A percentile compares a stretch with the other conserved stretches of the same genome.
Evolutionary conservation across 176 grass and related monocot species (phyloP).

Genomic region (Dendrocalamus sinicus): DNA sequence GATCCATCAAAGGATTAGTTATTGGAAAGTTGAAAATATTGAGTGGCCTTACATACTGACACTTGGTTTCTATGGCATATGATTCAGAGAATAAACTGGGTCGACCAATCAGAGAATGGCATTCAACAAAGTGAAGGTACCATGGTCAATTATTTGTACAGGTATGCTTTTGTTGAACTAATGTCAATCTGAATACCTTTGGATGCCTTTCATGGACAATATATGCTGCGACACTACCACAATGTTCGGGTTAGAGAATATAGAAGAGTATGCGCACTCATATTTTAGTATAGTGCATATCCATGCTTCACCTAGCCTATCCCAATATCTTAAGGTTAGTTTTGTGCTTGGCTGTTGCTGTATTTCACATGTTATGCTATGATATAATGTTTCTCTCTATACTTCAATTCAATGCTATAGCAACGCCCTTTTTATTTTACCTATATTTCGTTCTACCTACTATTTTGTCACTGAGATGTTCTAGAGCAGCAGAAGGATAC

Average conservation of each 20-base stretch:
- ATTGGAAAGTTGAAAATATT: not conserved
- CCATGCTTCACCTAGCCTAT: no score
- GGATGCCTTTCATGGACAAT: not conserved
- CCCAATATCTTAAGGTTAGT: no score
- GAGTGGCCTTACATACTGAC: not conserved
- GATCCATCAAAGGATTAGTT: not conserved
- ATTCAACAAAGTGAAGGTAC: conserved; percentile 94
- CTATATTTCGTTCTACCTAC: no score
- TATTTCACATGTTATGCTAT: no score
- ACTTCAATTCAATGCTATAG: no score
- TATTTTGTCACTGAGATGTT: no score
- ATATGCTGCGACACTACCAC: not conserved
- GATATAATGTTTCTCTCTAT: no score
- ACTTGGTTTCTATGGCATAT: conserved; percentile 51
- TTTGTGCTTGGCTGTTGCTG: no score
- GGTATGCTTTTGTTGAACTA: conserved; percentile 47
- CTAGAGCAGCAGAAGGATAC: no score
- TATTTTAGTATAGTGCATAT: no score
- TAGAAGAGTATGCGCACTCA: conserved; percentile 63
- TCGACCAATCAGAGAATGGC: conserved; percentile 89
- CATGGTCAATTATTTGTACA: conserved; percentile 99
- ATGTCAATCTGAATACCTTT: conserved; percentile 10
- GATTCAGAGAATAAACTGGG: conserved; percentile 95
- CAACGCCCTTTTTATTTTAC: no score
- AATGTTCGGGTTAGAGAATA: conserved; percentile 70